Evolutionary conservation across 169 alveolate species (phyloP), one percentile per base, ranked within the genome.

Genomic region (Eimeria acervulina): DNA sequence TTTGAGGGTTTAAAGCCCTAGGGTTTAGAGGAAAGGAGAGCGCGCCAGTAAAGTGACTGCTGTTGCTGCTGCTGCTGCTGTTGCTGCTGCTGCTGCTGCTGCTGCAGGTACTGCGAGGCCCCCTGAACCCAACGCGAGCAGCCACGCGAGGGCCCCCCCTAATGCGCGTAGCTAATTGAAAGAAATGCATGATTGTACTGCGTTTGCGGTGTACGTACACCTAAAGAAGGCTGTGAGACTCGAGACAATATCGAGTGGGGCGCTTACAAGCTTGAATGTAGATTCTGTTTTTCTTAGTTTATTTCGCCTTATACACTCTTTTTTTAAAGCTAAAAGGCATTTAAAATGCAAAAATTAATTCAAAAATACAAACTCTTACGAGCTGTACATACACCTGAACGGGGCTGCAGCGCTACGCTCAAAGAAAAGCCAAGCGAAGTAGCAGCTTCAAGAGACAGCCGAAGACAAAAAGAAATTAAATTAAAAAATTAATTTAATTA

Each of bases 41-140:
- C 61, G n/a, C 55, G 17, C 38, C 55, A 36, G 33, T 59, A 76
- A 19, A 42, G 8, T 12, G 13, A 59, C 38, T 40, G 28, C 42
- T 68, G 42, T 21, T 68, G 40, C 19, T 28, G 28, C 33, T 1
- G 87, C 87, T 38, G 87, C 8, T 33, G 61, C 59, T 76, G 87
- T 61, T 76, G 87, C 87, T 33, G 63, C 38, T 76, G 61, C 59
- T 76, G 87, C 87, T 38, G 61, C 31, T 76, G 87, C 61, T 76
- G 87, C 87, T 38, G 21, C 59, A 1, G 87, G 33, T 33, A 38
- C 59, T 36, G 87, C 6, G 87, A 13, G 87, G 33, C 0, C 26
- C 55, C 52, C 55, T 42, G 44, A 19, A 10, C 38, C 87, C 44
- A 38, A 21, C 31, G 0, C 33, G 87, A 76, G 87, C 38, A 40